phyloP scores from a whole-genome alignment of 2,329 filamentous ascomycete species.

The Parascedosporium putredinis region DNA sequence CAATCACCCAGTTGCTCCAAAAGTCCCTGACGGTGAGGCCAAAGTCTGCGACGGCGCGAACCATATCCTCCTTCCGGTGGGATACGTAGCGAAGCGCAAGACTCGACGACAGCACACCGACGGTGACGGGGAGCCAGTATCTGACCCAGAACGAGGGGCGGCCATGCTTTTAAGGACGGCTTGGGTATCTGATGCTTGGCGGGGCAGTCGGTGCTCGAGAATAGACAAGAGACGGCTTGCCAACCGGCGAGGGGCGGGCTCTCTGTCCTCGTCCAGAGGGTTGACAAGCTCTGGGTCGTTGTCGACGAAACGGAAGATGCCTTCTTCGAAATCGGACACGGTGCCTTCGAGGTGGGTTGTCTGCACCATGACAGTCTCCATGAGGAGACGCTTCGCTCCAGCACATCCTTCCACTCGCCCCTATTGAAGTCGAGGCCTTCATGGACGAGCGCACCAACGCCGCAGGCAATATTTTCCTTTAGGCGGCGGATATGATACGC shows the following conservation, averaged over 20 bases:
- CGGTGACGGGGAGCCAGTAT: slow-evolving; percentile 75
- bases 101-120: slow-evolving; percentile 69
- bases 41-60: slow-evolving; percentile 69
- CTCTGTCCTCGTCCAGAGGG: slow-evolving; percentile 32
- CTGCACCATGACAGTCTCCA: slow-evolving; percentile 74
- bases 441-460: slow-evolving; percentile 76
- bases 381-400: slow-evolving; percentile 75
- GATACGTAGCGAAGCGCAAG: slow-evolving; percentile 73
- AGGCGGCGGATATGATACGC: slow-evolving; percentile 61
- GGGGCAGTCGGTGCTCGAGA: slow-evolving; percentile 57
- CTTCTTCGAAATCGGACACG: slow-evolving; percentile 55
- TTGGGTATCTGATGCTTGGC: slow-evolving; percentile 49
- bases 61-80: slow-evolving; percentile 64
- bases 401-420: slow-evolving; percentile 57
- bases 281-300: slow-evolving; percentile 49
- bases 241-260: slow-evolving; percentile 46
- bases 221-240: slow-evolving; percentile 59
- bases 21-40: slow-evolving; percentile 77
- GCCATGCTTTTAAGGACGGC: slow-evolving; percentile 55
- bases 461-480: slow-evolving; percentile 72
- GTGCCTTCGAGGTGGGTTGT: slow-evolving; percentile 53
- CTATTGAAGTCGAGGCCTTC: slow-evolving; percentile 65
- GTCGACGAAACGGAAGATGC: slow-evolving; percentile 52
- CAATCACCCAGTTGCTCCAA: slow-evolving; percentile 92
- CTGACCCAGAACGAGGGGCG: slow-evolving; percentile 65